Base-by-base conservation (phyloP, 441 rosid genomes). In the Theobroma grandiflorum region DNA sequence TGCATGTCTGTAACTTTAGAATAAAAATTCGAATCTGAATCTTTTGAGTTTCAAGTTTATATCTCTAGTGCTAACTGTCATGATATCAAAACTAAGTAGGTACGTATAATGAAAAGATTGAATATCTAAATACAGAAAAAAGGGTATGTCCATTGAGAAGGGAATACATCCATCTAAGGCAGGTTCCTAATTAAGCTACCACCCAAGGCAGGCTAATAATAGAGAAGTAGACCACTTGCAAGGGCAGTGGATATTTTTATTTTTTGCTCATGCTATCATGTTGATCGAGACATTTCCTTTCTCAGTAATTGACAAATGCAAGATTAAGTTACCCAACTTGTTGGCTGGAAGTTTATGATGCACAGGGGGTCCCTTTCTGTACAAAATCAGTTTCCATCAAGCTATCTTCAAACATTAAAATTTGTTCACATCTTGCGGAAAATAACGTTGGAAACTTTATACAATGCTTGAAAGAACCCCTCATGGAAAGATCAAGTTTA, bases 241-340 rank as follows among this genome's bases (percentile, higher is more conserved):
- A 45, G 49, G 49, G 49, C 1, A 45, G 49, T 45, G 49, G 49
- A 45, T 45, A 6, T 45, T 45, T 45, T 42, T 42, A 42, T 42
- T 42, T 42, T 42, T 42, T 42, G 7, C 10, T 8, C 49, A 0
- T 45, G 7, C 10, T 6, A 45, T n/a, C 18, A 42, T 42, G 16
- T 43, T 26, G 72, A 68, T 43, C 22, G 6, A 68, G 53, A 45
- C 55, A 22, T 68, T 33, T 35, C 42, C 20, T 68, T 45, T 20
- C 33, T 72, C 33, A 53, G 33, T 35, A 52, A 72, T 52, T 72
- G 63, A 52, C 63, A 72, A 52, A 72, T 52, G 33, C 63, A 52
- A 72, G 33, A 52, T 18, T n/a, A 52, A 33, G 62, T 35, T 38
- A 31, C 62, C 75, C 47, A 50, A 50, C 74, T 70, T 31, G 15